Evolutionary conservation across 257 asterid species (phyloP).

Genomic region (Eustoma russellianum): DNA sequence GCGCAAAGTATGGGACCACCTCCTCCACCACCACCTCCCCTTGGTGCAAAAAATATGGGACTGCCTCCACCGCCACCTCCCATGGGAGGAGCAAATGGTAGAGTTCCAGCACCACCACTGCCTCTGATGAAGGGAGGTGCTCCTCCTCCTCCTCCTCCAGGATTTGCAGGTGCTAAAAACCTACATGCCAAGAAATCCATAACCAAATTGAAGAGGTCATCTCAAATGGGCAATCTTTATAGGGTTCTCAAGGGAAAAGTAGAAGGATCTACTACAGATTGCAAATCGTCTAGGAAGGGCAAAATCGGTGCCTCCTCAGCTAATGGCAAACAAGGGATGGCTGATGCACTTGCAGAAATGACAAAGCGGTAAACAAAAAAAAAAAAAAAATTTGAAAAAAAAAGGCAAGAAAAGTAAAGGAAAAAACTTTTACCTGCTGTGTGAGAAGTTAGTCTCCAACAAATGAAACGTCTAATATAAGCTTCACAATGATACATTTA

Average conservation of each 20-base stretch:
- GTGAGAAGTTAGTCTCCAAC: background rate
- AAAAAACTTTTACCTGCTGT: background rate
- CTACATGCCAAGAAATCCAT: conserved; percentile 43
- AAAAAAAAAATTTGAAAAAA: background rate
- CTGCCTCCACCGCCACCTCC: conserved; percentile 51
- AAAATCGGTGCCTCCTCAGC: conserved; percentile 33
- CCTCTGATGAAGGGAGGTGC: conserved; percentile 18
- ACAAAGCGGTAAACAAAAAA: conserved; percentile 49
- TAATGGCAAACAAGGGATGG: conserved; percentile 87
- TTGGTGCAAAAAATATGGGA: conserved; percentile 11
- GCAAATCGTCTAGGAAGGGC: conserved; percentile 50
- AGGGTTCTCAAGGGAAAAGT: conserved; percentile 79
- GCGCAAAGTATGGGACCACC: too few species aligned
- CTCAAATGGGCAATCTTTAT: conserved; percentile 85
- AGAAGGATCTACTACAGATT: conserved; percentile 54
- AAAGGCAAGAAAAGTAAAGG: too few species aligned
- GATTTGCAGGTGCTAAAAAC: conserved; percentile 23
- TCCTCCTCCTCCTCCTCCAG: conserved; percentile 72
- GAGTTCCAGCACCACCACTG: conserved; percentile 37
- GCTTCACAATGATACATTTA: background rate
- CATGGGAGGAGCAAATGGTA: conserved; percentile 23
- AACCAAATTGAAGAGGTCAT: conserved; percentile 70
- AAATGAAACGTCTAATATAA: background rate
- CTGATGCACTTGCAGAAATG: conserved; percentile 97
- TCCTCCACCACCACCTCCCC: conserved; percentile 25